Evolutionary conservation across 2,329 filamentous ascomycete species (phyloP).

Genomic region (Pseudogymnoascus sp.): DNA sequence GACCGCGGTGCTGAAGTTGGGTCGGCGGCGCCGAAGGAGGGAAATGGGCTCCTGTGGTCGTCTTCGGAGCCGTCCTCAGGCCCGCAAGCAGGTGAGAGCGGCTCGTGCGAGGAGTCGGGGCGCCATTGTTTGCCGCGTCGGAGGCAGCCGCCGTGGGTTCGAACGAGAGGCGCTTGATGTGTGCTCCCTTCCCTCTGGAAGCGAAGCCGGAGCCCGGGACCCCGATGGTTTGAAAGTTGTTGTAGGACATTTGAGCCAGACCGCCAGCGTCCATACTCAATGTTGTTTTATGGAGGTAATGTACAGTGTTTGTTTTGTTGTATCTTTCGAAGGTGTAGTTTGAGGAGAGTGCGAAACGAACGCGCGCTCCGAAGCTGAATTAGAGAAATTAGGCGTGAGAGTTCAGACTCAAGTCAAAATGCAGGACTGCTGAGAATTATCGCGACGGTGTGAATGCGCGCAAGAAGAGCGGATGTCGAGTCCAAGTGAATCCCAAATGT

Average conservation of each 20-base stretch:
- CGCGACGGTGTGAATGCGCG: background rate
- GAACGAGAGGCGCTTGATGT: constrained; percentile 83
- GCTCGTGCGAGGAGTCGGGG: constrained; percentile 82
- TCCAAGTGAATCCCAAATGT: background rate
- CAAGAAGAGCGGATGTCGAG: background rate
- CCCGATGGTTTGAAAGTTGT: constrained; percentile 67
- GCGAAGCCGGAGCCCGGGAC: constrained; percentile 75
- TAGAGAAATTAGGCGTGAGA: background rate
- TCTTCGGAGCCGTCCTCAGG: constrained; percentile 88
- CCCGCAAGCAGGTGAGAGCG: constrained; percentile 91
- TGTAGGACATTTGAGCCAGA: constrained; percentile 98
- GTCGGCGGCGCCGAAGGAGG: constrained; percentile 56
- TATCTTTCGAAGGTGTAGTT: background rate
- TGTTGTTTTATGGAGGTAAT: background rate
- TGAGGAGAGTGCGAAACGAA: background rate
- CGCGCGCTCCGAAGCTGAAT: background rate
- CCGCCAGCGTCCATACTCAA: constrained; percentile 80
- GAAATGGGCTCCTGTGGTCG: constrained; percentile 62
- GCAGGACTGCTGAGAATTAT: background rate
- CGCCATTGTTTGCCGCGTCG: constrained; percentile 57
- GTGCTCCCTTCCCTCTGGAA: constrained; percentile 71
- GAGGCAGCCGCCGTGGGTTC: constrained; percentile 63
- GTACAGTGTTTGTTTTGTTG: constrained; percentile 6
- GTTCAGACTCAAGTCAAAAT: background rate
- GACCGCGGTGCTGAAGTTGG: constrained; percentile 35